Evolutionary conservation across 768 basidiomycete species (phyloP).

Genomic region (Leccinum imitatum): DNA sequence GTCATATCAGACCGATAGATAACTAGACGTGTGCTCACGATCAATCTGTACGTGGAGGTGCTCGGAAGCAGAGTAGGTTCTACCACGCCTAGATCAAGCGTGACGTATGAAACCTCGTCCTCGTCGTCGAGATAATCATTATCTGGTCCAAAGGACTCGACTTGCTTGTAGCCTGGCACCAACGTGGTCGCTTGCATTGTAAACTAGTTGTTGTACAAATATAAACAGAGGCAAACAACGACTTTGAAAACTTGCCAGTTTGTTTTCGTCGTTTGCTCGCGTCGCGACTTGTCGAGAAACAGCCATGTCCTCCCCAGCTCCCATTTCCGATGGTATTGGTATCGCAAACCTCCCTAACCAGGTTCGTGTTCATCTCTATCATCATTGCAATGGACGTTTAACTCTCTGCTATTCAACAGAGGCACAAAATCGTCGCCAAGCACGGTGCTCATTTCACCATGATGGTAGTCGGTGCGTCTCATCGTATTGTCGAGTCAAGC

Average conservation of each 20-base stretch:
- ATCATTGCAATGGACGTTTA: background rate
- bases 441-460: conserved; percentile 96
- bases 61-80: conserved; percentile 77
- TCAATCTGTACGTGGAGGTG: conserved; percentile 67
- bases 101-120: conserved; percentile 62
- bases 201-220: conserved; percentile 12
- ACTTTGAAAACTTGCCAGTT: conserved; percentile 25
- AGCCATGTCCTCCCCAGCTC: conserved; percentile 30
- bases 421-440: conserved; percentile 99
- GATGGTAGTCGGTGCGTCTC: conserved; percentile 87
- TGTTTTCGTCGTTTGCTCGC: conserved; percentile 19
- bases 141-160: conserved; percentile 65
- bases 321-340: conserved; percentile 75
- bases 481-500: background rate
- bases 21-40: conserved; percentile 45
- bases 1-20: background rate
- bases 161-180: conserved; percentile 63
- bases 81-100: conserved; percentile 67
- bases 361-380: conserved; percentile 44
- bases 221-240: conserved; percentile 28
- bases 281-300: conserved; percentile 21
- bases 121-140: conserved; percentile 60
- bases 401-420: conserved; percentile 44
- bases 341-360: conserved; percentile 99
- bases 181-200: conserved; percentile 31